These are phyloP conservation scores for Paecilomyces fulvus DNA, from an alignment of 2,329 filamentous ascomycete genomes.

Conservation along the genomic window DNA sequence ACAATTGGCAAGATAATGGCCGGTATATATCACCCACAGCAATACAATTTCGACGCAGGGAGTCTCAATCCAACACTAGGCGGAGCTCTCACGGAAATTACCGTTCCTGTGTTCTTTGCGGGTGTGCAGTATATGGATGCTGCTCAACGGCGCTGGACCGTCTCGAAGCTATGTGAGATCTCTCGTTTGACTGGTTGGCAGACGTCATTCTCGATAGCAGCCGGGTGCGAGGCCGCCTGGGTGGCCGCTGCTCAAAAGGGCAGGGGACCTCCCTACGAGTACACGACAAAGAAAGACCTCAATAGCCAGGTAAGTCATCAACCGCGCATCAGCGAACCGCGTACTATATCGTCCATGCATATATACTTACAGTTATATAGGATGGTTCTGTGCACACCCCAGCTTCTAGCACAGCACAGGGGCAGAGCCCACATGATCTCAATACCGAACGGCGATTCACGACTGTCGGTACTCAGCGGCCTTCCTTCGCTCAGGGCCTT, in stretches of 20 bases:
- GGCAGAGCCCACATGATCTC: constrained; percentile 7
- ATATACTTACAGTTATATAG: not conserved
- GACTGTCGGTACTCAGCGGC: constrained; percentile 54
- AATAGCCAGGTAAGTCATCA: constrained; percentile 15
- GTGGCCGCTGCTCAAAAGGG: constrained; percentile 63
- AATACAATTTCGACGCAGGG: constrained; percentile 23
- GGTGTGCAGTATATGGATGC: constrained; percentile 68
- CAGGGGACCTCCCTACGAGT: constrained; percentile 64
- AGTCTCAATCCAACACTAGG: constrained; percentile 70
- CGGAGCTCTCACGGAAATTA: constrained; percentile 72
- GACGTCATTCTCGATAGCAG: constrained; percentile 69
- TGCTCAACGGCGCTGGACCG: constrained; percentile 67
- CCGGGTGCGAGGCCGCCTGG: constrained; percentile 81
- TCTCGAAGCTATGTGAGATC: constrained; percentile 66
- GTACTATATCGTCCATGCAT: not conserved
- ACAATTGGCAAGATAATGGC: constrained; percentile 73
- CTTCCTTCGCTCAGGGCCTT: constrained; percentile 69
- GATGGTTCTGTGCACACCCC: not conserved
- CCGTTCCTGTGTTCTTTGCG: constrained; percentile 77
- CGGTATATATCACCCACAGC: constrained; percentile 48
- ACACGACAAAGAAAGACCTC: constrained; percentile 26
- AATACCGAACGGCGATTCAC: constrained; percentile 46
- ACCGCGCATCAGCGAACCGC: not conserved
- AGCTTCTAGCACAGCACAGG: not conserved
- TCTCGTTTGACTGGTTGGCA: constrained; percentile 80